These are phyloP conservation scores for Mariannaea elegans DNA, from an alignment of 2,329 filamentous ascomycete genomes.

Conservation along the genomic window DNA sequence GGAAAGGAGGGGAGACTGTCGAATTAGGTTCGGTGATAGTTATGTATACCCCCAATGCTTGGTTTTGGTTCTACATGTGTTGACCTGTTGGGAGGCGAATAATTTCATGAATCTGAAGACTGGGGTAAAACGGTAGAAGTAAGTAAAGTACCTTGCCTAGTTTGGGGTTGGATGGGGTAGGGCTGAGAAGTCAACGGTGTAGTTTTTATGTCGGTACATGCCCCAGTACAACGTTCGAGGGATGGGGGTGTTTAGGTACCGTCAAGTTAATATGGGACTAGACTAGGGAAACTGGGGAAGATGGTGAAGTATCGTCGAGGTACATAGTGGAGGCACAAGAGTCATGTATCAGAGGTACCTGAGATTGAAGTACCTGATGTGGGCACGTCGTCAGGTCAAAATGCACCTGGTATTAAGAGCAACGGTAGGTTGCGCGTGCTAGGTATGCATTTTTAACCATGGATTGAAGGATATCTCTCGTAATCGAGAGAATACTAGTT, in stretches of 20 bases:
- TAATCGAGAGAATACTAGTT: no score
- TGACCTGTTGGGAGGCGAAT: neutral
- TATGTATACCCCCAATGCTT: slow-evolving; percentile 40
- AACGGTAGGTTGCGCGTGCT: no score
- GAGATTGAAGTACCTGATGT: neutral
- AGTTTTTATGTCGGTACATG: neutral
- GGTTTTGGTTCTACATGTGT: slow-evolving; percentile 33
- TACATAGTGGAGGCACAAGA: neutral
- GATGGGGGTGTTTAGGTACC: neutral
- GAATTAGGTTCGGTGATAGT: slow-evolving; percentile 40
- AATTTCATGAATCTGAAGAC: no score
- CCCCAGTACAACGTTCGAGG: neutral
- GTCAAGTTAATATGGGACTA: neutral
- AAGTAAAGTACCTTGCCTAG: no score
- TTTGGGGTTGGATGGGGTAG: neutral
- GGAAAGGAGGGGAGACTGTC: slow-evolving; percentile 30
- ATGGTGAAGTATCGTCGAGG: slow-evolving; percentile 7
- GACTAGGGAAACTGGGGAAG: slow-evolving; percentile 7
- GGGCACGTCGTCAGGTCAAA: neutral
- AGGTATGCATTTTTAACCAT: no score
- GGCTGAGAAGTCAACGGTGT: no score
- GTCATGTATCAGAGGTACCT: slow-evolving; percentile 1
- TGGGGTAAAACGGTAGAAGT: no score
- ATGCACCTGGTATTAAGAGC: neutral
- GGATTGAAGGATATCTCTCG: no score